phyloP scores from a whole-genome alignment of 148 eudicot species.

The Rhododendron henanense region DNA sequence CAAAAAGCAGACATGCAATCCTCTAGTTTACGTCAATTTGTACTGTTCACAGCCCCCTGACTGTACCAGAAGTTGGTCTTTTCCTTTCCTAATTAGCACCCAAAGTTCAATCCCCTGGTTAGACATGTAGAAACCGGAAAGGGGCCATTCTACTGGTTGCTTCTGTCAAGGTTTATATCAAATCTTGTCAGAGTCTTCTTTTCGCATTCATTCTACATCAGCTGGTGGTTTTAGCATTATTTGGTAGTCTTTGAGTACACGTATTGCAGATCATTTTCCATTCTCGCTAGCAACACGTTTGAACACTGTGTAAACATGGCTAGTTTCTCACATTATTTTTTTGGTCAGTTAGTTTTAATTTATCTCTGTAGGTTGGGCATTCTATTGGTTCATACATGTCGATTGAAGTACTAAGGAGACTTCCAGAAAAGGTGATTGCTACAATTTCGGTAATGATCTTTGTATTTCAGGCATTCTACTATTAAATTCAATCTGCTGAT shows the following conservation, averaged over 20 bases:
- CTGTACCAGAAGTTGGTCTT: too few species aligned
- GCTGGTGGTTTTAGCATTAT: background rate
- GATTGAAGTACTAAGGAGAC: conserved; percentile 56
- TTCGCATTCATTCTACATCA: background rate
- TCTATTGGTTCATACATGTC: conserved; percentile 87
- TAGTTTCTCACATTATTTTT: background rate
- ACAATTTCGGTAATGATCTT: background rate
- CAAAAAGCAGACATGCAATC: too few species aligned
- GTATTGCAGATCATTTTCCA: background rate
- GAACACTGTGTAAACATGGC: background rate
- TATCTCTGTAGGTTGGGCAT: conserved; percentile 69
- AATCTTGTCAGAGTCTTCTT: background rate
- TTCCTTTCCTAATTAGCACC: background rate
- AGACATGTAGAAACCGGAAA: background rate
- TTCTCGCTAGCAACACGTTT: background rate
- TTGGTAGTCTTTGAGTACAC: background rate
- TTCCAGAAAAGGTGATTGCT: conserved; percentile 50
- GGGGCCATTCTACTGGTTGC: background rate
- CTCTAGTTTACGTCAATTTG: too few species aligned
- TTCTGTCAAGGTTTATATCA: background rate
- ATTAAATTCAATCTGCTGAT: conserved; percentile 1
- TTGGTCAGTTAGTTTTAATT: conserved; percentile 2
- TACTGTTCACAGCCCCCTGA: too few species aligned
- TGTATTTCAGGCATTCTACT: background rate
- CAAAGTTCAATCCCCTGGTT: background rate